Conservation (phyloP, 2,329 filamentous ascomycete genomes). For the Cladosporium sp. region DNA sequence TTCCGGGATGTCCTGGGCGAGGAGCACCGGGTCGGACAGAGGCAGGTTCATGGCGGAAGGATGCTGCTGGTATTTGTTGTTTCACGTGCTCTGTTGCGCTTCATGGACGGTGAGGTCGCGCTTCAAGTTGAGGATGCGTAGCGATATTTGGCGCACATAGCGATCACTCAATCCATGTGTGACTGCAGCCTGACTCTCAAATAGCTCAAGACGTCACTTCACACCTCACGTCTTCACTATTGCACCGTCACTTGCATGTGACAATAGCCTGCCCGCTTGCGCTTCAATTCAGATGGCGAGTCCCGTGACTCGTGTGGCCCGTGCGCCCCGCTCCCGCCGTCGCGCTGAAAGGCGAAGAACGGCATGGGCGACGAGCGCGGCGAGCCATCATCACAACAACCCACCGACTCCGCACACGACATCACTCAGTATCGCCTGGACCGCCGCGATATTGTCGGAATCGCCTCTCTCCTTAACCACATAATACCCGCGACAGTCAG, state of each 20-base stretch:
- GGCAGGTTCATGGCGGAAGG: slow-evolving; percentile 66
- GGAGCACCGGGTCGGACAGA: slow-evolving; percentile 69
- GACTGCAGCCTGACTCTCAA: background rate
- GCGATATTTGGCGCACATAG: background rate
- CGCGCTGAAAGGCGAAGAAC: slow-evolving; percentile 10
- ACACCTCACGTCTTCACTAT: slow-evolving; percentile 1
- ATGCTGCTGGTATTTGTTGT: slow-evolving; percentile 5
- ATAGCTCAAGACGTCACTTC: background rate
- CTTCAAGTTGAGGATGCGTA: background rate
- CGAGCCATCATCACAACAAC: slow-evolving; percentile 21
- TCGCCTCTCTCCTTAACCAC: slow-evolving; percentile 22
- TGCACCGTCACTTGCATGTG: slow-evolving; percentile 7
- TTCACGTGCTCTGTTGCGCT: slow-evolving; percentile 14
- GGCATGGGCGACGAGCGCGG: background rate
- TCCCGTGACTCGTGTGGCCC: slow-evolving; percentile 1
- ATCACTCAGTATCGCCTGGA: slow-evolving; percentile 33
- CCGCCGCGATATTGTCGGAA: slow-evolving; percentile 35
- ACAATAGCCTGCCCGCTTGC: slow-evolving; percentile 1
- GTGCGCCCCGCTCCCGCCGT: slow-evolving; percentile 5
- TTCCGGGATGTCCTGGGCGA: slow-evolving; percentile 84
- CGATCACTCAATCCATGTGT: background rate
- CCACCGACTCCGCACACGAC: slow-evolving; percentile 24
- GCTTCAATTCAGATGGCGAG: background rate
- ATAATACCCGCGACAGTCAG: slow-evolving; percentile 17
- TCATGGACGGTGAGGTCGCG: slow-evolving; percentile 4